Evolutionary conservation across 345 rosid species (phyloP).

Genomic region (Populus pruinosa): DNA sequence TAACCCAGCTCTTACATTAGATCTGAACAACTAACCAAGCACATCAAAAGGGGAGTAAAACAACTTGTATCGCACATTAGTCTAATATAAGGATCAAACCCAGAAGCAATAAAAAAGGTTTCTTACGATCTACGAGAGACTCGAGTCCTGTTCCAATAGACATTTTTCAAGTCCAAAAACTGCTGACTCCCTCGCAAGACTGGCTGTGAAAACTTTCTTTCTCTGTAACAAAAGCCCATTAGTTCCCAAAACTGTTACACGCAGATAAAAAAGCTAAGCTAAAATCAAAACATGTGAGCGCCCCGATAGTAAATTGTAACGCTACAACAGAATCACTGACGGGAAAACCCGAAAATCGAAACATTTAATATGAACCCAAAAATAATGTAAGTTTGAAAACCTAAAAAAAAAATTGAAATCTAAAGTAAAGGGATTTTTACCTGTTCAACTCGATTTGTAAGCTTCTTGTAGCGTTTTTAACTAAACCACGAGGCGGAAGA

Average conservation of each 20-base stretch:
- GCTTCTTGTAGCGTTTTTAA: neutral
- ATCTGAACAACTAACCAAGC: neutral
- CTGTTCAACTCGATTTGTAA: neutral
- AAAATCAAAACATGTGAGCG: neutral
- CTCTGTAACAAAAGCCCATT: neutral
- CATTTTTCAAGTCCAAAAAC: constrained; percentile 31
- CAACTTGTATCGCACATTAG: neutral
- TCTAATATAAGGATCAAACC: neutral
- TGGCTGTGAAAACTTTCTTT: neutral
- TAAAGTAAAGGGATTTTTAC: neutral
- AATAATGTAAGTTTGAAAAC: neutral
- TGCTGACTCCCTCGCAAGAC: neutral
- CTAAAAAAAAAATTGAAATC: neutral
- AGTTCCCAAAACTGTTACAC: neutral
- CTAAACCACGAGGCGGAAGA: neutral
- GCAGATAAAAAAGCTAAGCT: neutral
- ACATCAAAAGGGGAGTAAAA: neutral
- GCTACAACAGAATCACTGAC: neutral
- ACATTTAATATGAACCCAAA: neutral
- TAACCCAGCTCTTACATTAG: neutral
- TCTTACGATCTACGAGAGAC: constrained; percentile 74
- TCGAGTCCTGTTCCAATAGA: constrained; percentile 69
- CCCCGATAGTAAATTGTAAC: neutral
- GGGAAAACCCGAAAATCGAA: neutral
- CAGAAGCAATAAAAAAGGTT: neutral